phyloP scores from a whole-genome alignment of 805 yeast species.

The Yarrowia sp. region DNA sequence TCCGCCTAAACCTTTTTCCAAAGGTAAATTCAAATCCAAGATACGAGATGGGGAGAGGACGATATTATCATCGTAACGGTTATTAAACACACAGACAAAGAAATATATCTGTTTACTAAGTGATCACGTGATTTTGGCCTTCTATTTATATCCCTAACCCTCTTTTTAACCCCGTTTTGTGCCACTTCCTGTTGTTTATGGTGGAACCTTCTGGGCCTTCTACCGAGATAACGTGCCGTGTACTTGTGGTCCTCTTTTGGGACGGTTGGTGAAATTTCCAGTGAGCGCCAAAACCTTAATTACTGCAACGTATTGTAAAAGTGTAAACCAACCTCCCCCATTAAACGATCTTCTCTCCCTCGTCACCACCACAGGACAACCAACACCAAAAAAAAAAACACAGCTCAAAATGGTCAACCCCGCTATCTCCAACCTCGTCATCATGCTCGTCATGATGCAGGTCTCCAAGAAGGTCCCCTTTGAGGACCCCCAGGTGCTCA shows the following conservation, averaged over 20 bases:
- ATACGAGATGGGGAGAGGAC: too few relatives aligned
- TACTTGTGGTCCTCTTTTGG: background rate
- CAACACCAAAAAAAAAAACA: background rate
- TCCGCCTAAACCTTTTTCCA: too few relatives aligned
- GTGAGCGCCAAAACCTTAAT: background rate
- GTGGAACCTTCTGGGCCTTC: background rate
- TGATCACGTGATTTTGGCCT: too few relatives aligned
- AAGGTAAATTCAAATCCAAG: too few relatives aligned
- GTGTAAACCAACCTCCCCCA: background rate
- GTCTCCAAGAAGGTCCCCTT: slow-evolving; percentile 83
- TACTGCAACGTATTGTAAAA: slow-evolving; percentile 6
- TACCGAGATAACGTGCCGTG: slow-evolving; percentile 5
- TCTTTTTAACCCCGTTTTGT: too few relatives aligned
- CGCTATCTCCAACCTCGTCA: slow-evolving; percentile 75
- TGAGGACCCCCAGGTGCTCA: slow-evolving; percentile 72
- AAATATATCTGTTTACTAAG: too few relatives aligned
- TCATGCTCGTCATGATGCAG: slow-evolving; percentile 97
- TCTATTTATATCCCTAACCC: background rate
- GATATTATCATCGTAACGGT: too few relatives aligned
- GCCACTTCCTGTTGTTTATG: background rate
- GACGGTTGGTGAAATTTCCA: background rate
- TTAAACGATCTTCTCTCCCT: background rate
- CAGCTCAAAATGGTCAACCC: slow-evolving; percentile 62
- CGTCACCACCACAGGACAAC: background rate
- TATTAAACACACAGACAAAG: too few relatives aligned